A percentile compares a stretch with the other conserved stretches of the same genome.
phyloP scores from a whole-genome alignment of 2,329 filamentous ascomycete species.

The Botryotinia calthae region DNA sequence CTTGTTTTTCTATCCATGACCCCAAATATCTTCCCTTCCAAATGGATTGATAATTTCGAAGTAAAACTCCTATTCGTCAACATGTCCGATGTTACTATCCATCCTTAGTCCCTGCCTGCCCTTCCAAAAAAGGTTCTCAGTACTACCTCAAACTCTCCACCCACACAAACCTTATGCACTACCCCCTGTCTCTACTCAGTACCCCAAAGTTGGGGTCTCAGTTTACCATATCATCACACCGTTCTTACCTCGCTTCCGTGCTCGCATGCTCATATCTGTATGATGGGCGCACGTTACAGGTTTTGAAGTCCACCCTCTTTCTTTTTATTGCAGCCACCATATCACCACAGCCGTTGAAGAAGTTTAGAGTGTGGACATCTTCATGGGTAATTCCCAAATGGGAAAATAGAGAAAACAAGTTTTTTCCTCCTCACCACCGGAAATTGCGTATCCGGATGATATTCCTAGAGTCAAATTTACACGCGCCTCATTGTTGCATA shows the following conservation, averaged over 20 bases:
- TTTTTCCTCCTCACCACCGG: background rate
- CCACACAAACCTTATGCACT: conserved; percentile 12
- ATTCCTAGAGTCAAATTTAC: background rate
- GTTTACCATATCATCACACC: background rate
- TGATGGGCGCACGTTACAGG: background rate
- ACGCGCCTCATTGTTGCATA: conserved; percentile 7
- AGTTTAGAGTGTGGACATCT: background rate
- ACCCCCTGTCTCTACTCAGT: background rate
- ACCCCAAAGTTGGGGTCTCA: conserved; percentile 6
- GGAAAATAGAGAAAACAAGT: background rate
- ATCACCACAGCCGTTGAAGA: conserved; percentile 3
- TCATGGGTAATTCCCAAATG: background rate
- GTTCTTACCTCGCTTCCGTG: background rate
- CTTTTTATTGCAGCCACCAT: background rate
- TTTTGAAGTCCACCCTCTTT: background rate
- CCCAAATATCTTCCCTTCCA: background rate
- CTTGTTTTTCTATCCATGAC: background rate
- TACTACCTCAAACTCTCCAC: background rate
- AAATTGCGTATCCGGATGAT: background rate
- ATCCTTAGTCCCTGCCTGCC: background rate
- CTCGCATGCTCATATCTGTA: background rate
- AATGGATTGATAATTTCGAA: background rate
- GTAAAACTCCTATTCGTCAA: background rate
- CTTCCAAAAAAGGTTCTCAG: background rate
- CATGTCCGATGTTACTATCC: background rate